Evolutionary conservation across 768 basidiomycete genomes (phyloP).

Genomic region (Rhodotorula toruloides): DNA sequence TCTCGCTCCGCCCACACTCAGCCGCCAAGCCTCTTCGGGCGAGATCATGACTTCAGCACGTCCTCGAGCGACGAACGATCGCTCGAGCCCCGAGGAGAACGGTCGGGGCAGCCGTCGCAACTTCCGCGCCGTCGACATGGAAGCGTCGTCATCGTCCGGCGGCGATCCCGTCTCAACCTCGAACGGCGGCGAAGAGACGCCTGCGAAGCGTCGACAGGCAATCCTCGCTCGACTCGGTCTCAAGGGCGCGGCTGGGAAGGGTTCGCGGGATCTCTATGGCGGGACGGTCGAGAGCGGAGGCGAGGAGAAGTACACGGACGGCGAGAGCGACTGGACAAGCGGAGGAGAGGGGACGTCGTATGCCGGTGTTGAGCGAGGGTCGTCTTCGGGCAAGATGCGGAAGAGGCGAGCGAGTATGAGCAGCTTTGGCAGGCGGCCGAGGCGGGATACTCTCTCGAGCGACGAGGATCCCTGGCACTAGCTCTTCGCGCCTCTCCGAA

Average conservation of each 20-base stretch:
- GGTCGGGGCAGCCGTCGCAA: too few species aligned
- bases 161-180: neutral
- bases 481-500: too few species aligned
- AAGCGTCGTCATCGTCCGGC: neutral
- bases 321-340: neutral
- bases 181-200: neutral
- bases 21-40: neutral
- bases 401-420: neutral
- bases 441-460: neutral
- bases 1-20: neutral
- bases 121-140: neutral
- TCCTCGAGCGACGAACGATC: too few species aligned
- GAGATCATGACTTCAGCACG: too few species aligned
- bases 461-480: neutral
- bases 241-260: neutral
- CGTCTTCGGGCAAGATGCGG: neutral
- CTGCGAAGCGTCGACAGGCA: slow-evolving; percentile 6
- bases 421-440: neutral
- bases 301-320: neutral
- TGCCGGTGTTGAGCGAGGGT: too few species aligned
- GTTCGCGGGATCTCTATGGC: neutral
- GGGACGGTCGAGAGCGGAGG: neutral
- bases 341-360: neutral
- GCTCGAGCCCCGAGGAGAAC: too few species aligned
- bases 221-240: slow-evolving; percentile 22